Evolutionary conservation across 352 stramenopile genomes (phyloP).

Genomic region (Phytophthora boehmeriae): DNA sequence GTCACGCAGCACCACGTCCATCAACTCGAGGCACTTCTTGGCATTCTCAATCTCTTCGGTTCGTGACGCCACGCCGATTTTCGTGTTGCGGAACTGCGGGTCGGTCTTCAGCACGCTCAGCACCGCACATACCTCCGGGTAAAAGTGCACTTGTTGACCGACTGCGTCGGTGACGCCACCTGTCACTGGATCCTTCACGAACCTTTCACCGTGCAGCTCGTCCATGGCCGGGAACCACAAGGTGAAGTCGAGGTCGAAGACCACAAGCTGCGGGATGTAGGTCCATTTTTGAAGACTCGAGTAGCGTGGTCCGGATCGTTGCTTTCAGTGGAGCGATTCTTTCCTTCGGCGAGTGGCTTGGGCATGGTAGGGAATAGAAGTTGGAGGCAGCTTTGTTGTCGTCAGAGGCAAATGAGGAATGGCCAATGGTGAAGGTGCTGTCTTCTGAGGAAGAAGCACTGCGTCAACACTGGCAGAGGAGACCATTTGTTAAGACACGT

Average conservation of each 20-base stretch:
- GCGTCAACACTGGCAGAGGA: too few relatives aligned
- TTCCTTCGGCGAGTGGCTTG: slow-evolving; percentile 18
- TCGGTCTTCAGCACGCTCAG: slow-evolving; percentile 71
- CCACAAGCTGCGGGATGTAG: slow-evolving; percentile 56
- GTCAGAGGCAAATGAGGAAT: not conserved
- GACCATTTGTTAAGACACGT: too few relatives aligned
- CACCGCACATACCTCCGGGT: slow-evolving; percentile 69
- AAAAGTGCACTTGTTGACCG: slow-evolving; percentile 80
- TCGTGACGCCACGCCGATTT: slow-evolving; percentile 61
- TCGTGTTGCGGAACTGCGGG: slow-evolving; percentile 59
- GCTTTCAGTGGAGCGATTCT: slow-evolving; percentile 25
- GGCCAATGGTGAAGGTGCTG: not conserved
- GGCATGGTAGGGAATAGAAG: slow-evolving; percentile 1
- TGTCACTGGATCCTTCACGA: slow-evolving; percentile 55
- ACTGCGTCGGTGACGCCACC: slow-evolving; percentile 66
- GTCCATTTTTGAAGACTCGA: slow-evolving; percentile 39
- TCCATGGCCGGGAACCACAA: slow-evolving; percentile 88
- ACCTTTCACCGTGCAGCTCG: slow-evolving; percentile 72
- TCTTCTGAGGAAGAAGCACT: too few relatives aligned
- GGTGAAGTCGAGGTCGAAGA: slow-evolving; percentile 75
- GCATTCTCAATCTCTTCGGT: slow-evolving; percentile 77
- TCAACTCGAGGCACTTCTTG: slow-evolving; percentile 67
- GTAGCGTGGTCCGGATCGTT: slow-evolving; percentile 12
- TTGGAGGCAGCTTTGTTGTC: not conserved
- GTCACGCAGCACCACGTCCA: slow-evolving; percentile 44